Evolutionary conservation across 345 rosid species (phyloP), one percentile per base, ranked within the genome.

Genomic region (Populus tremula): DNA sequence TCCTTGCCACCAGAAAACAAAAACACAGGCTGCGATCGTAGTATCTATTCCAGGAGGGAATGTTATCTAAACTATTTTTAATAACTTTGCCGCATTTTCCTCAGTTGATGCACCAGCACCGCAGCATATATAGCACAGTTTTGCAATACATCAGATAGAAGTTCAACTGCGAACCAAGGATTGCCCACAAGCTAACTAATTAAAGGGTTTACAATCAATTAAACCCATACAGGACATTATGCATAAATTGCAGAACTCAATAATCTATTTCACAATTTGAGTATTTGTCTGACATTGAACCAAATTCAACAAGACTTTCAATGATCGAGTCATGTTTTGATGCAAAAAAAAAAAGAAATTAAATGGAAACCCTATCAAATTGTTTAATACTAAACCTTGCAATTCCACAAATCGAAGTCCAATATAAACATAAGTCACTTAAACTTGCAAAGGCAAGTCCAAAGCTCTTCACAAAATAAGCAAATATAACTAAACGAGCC

Each of bases 1-100:
- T 81, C 87, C 92, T 81, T 92, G 94, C 98, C 94, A 93, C 97
- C 97, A 89, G 50, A 93, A 88, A 71, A 96, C 89, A 69, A 89
- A 86, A 77, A 77, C 41, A 67, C 80, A 84, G 1, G 88, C 93
- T 59, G 86, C 85, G 82, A 82, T 71, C 1, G 97, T 91, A 56
- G 90, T 84, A 69, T 86, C 71, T 79, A 92, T 74, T 65, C 94
- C 93, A 11, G 91, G 87, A 1, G 97, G 98, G 53, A 90, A 75
- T 66, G 93, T 87, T 81, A 91, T 76, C 97, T 97, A 93, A 47
- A 97, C 99, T 69, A 94, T 93, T 86, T 89, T 92, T 82, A 96
- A 70, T 70, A 92, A 77, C 84, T 79, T 89, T 33, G 76, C 72
- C 29, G 82, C 87, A 78, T 85, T 81, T 39, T 78, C 87, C 68